A percentile compares a stretch with the other conserved stretches of the same genome.
These are phyloP conservation scores for Aciculosporium take DNA, from an alignment of 2,329 filamentous ascomycete species.

Conservation along the genomic window DNA sequence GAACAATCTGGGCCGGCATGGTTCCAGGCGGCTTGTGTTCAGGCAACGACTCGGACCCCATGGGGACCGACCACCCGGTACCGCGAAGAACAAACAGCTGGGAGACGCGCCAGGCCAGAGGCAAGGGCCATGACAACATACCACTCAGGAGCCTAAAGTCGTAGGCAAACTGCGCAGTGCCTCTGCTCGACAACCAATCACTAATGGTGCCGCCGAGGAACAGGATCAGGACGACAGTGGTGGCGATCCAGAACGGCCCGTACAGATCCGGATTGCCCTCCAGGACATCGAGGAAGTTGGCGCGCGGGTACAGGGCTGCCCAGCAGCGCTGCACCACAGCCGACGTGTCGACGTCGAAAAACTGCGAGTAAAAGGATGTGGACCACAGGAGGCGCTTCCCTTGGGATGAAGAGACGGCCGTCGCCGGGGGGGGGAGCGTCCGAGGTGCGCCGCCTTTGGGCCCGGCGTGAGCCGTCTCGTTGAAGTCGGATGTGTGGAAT, in stretches of 20 bases:
- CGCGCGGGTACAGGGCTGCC: constrained; percentile 76
- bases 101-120: not conserved
- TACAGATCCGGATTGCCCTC: constrained; percentile 96
- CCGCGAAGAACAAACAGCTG: not conserved
- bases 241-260: constrained; percentile 97
- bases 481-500: constrained; percentile 89
- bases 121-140: constrained; percentile 21
- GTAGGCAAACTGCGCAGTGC: constrained; percentile 68
- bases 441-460: constrained; percentile 33
- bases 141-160: constrained; percentile 83
- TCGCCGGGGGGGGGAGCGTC: constrained; percentile 44
- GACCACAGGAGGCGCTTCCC: constrained; percentile 87
- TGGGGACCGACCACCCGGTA: not conserved
- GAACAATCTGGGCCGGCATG: not conserved
- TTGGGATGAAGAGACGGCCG: constrained; percentile 30
- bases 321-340: constrained; percentile 78
- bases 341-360: constrained; percentile 94
- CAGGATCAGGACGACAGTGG: constrained; percentile 87
- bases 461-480: constrained; percentile 37
- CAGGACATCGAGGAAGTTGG: constrained; percentile 91
- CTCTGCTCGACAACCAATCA: constrained; percentile 62
- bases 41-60: not conserved
- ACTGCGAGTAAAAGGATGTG: constrained; percentile 87
- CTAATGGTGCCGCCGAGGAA: constrained; percentile 93
- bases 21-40: not conserved